phyloP scores from a whole-genome alignment of 2,329 filamentous ascomycete species.

The Zarea fungicola region DNA sequence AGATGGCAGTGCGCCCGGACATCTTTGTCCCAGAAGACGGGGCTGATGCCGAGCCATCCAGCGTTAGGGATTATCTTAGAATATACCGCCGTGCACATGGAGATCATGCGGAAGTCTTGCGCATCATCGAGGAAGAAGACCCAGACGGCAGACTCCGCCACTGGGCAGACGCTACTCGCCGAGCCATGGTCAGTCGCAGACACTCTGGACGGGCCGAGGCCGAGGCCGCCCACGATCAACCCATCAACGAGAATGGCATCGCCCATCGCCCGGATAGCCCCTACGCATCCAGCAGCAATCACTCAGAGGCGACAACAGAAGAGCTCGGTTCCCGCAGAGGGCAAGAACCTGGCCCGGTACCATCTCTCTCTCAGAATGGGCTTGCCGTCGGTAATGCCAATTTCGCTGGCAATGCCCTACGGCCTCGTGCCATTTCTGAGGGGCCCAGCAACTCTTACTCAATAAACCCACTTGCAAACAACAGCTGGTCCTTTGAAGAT shows the following conservation, averaged over 20 bases:
- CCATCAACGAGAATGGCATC: conserved; percentile 8
- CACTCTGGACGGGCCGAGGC: neutral
- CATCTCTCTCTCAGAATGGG: conserved; percentile 9
- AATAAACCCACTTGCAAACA: conserved; percentile 51
- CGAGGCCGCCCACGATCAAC: too few relatives aligned
- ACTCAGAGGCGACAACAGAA: neutral
- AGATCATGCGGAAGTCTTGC: conserved; percentile 52
- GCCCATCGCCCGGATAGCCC: conserved; percentile 11
- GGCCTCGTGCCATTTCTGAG: conserved; percentile 53
- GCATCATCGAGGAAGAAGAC: conserved; percentile 57
- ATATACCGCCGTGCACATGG: conserved; percentile 57
- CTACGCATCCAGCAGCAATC: neutral
- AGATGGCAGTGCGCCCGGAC: neutral
- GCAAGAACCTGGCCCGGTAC: neutral
- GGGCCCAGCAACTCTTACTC: conserved; percentile 41
- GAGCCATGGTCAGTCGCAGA: neutral
- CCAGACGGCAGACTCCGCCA: conserved; percentile 54
- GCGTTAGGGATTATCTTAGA: conserved; percentile 35
- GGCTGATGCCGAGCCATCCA: conserved; percentile 18
- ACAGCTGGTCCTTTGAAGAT: conserved; percentile 54
- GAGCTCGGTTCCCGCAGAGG: neutral
- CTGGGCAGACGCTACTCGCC: conserved; percentile 50
- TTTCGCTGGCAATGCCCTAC: conserved; percentile 19
- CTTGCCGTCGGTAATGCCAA: neutral
- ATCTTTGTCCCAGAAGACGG: neutral